Evolutionary conservation across 2,329 filamentous ascomycete species (phyloP), one percentile per base, ranked within the genome.

Genomic region (Salinomyces thailandicus): DNA sequence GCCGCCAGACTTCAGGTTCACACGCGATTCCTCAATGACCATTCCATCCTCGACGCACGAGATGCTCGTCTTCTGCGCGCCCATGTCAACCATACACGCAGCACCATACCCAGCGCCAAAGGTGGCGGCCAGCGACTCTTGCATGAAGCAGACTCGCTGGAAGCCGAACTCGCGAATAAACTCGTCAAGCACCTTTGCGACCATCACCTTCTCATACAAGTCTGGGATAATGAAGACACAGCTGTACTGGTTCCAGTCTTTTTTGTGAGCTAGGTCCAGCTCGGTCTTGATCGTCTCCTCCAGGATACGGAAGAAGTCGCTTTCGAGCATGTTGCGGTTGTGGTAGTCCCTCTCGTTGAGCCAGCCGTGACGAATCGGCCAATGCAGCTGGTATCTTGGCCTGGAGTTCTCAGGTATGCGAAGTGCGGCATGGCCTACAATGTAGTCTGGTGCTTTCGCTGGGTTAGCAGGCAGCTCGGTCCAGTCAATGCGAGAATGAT

Each of bases 141-240:
- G 91, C 41, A 96, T 86, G 55, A 98, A 93, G 58, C 84, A 93
- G 33, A 95, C 79, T 38, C 81, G 79, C 45, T 76, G 81, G 57
- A 98, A 94, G 38, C 86, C 81, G 54, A 95, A 91, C 63, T 89
- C 87, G 32, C 75, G 79, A 67, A 96, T 81, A 50, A 89, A 77
- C 41, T 91, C 84, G 38, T 87, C 80, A 28, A 98, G 68, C 7
- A 93, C 67, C 55, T 82, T 79, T 33, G 85, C 85, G 13, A 96
- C 85, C 46, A 95, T 93, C 34, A 76, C 77, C 59, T 93, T 93
- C 63, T 98, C 91, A 62, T 96, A 98, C 7, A 98, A 70, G 58
- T 98, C 91, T 0, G 91, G 91, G 31, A 98, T 93, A 45, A 98
- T 79, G 53, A 96, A 85, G n/a, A 95, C 87, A 50, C 86, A 95